These are phyloP conservation scores for Alternaria dauci DNA, from an alignment of 2,329 filamentous ascomycete genomes.

Conservation along the genomic window DNA sequence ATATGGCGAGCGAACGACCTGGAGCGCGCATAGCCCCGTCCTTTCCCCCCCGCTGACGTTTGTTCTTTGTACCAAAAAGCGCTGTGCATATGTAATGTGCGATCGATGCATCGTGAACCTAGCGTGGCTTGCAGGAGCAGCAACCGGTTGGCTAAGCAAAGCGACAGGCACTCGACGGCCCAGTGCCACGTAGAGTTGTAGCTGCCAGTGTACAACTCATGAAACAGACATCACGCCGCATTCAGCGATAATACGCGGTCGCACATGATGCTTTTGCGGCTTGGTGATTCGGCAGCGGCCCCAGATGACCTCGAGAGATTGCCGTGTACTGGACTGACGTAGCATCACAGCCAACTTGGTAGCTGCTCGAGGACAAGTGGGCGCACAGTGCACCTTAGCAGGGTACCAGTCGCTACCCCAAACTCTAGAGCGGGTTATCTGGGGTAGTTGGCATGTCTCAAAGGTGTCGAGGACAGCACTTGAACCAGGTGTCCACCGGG, in stretches of 20 bases:
- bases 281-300: conserved; percentile 43
- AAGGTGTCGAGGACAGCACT: conserved; percentile 14
- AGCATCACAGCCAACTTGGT: conserved; percentile 28
- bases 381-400: conserved; percentile 26
- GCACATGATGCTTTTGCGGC: conserved; percentile 49
- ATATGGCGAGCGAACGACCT: conserved; percentile 25
- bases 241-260: conserved; percentile 33
- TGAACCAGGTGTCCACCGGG: conserved; percentile 23
- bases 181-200: conserved; percentile 36
- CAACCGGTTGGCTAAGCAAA: conserved; percentile 5
- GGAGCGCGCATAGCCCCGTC: neutral
- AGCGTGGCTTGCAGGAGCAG: conserved; percentile 19
- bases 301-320: conserved; percentile 49
- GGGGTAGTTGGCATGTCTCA: conserved; percentile 32
- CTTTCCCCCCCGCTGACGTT: neutral
- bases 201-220: conserved; percentile 51
- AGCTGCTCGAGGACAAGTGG: conserved; percentile 24
- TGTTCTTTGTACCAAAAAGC: conserved; percentile 4
- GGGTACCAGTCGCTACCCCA: conserved; percentile 30
- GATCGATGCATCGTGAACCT: conserved; percentile 17
- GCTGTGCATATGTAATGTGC: conserved; percentile 5
- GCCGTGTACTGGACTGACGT: conserved; percentile 41
- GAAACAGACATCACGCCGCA: conserved; percentile 50
- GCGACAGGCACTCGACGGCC: conserved; percentile 22
- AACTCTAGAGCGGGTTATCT: conserved; percentile 26